These are phyloP conservation scores for Apiotrichum akiyoshidainum DNA, from an alignment of 1,284 basidiomycete genomes.

Conservation along the genomic window DNA sequence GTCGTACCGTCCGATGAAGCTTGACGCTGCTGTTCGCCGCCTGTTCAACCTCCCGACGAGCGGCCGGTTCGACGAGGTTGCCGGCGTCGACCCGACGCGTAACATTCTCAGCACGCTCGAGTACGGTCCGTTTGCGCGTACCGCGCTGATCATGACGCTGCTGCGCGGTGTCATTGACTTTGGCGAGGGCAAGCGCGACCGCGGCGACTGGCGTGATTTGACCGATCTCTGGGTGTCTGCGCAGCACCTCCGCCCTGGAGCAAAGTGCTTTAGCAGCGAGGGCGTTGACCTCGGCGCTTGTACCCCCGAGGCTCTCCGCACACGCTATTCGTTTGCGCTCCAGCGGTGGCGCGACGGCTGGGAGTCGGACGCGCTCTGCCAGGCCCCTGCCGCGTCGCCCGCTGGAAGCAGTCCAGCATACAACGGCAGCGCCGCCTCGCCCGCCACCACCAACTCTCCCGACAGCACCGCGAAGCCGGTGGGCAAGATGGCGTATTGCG, in stretches of 20 bases:
- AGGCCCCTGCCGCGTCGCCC: not conserved
- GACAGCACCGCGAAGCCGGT: slow-evolving; percentile 2
- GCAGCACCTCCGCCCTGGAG: slow-evolving; percentile 32
- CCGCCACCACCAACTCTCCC: not conserved
- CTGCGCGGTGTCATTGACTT: slow-evolving; percentile 51
- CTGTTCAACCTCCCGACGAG: slow-evolving; percentile 43
- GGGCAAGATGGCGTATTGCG: slow-evolving; percentile 38
- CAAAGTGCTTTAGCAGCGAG: slow-evolving; percentile 33
- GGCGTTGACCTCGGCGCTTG: slow-evolving; percentile 35
- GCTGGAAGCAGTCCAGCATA: not conserved
- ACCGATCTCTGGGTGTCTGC: slow-evolving; percentile 48
- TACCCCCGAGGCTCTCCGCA: slow-evolving; percentile 31
- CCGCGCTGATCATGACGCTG: slow-evolving; percentile 49
- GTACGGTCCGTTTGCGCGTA: slow-evolving; percentile 51
- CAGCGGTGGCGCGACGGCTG: slow-evolving; percentile 52
- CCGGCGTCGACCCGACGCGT: slow-evolving; percentile 35
- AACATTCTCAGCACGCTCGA: slow-evolving; percentile 41
- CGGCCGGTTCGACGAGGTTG: slow-evolving; percentile 41
- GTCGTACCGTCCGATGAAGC: slow-evolving; percentile 38
- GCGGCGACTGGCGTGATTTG: slow-evolving; percentile 50
- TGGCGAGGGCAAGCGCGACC: slow-evolving; percentile 49
- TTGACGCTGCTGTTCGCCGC: slow-evolving; percentile 48
- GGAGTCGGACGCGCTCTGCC: slow-evolving; percentile 51
- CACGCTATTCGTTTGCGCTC: slow-evolving; percentile 38
- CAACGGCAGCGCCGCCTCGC: not conserved